A percentile compares a stretch with the other conserved stretches of the same genome.
Conservation (phyloP, 257 asterid species). For the Solanum dulcamara region DNA sequence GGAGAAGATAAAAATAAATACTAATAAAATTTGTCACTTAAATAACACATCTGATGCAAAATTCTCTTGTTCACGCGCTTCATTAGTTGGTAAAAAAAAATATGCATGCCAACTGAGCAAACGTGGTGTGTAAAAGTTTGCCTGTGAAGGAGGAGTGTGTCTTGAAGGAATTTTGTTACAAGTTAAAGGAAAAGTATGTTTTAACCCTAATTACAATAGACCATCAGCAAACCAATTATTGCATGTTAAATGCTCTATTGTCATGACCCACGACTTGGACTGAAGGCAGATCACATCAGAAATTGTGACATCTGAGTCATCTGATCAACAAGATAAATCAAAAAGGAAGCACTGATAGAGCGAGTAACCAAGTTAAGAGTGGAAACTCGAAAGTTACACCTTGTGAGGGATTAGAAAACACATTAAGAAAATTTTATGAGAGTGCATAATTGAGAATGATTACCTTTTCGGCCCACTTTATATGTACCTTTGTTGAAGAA, state of each 20-base stretch:
- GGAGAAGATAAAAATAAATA: not conserved
- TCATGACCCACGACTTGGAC: not conserved
- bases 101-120: not conserved
- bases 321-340: not conserved
- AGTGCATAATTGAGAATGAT: not conserved
- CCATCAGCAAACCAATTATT: not conserved
- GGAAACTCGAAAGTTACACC: not conserved
- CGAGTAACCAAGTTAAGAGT: not conserved
- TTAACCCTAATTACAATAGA: not conserved
- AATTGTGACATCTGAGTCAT: not conserved
- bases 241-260: not conserved
- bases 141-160: not conserved
- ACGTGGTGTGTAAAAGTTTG: not conserved
- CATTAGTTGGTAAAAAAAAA: not conserved
- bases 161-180: not conserved
- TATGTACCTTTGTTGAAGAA: conserved; percentile 70
- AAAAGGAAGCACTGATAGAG: not conserved
- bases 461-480: conserved; percentile 94
- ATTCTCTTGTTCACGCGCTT: not conserved
- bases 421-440: not conserved
- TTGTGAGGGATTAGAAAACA: not conserved
- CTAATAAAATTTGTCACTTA: not conserved
- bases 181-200: not conserved
- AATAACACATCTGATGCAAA: not conserved
- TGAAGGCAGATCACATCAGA: not conserved